phyloP scores from a whole-genome alignment of 1,284 basidiomycete genomes.

The Trametes polyzona region DNA sequence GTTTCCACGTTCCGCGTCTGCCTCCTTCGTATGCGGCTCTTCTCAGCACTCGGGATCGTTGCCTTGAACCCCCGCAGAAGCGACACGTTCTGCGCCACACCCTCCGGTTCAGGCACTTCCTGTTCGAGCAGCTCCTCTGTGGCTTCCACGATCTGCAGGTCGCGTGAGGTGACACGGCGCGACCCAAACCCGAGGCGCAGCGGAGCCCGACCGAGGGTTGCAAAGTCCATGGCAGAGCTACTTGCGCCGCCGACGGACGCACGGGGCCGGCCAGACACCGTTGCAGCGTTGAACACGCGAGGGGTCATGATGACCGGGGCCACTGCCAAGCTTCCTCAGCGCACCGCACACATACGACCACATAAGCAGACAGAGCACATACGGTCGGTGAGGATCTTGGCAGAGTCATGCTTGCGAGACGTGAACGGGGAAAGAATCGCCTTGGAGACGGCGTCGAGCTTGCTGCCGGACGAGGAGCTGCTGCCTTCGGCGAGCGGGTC shows the following conservation, averaged over 20 bases:
- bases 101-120: constrained; percentile 72
- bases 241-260: constrained; percentile 43
- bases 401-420: constrained; percentile 68
- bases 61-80: constrained; percentile 89
- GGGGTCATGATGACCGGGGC: constrained; percentile 92
- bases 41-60: constrained; percentile 86
- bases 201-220: constrained; percentile 73
- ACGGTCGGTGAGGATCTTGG: constrained; percentile 74
- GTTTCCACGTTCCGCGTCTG: constrained; percentile 83
- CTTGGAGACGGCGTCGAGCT: constrained; percentile 65
- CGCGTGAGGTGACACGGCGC: constrained; percentile 76
- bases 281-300: constrained; percentile 72
- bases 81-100: constrained; percentile 67
- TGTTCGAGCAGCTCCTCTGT: constrained; percentile 76
- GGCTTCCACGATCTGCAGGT: constrained; percentile 84
- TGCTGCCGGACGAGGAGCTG: constrained; percentile 37
- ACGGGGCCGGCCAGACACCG: constrained; percentile 57
- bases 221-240: constrained; percentile 62
- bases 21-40: constrained; percentile 73
- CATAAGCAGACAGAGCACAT: constrained; percentile 35
- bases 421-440: constrained; percentile 69
- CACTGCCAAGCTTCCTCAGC: constrained; percentile 51
- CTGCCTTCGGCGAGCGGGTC: constrained; percentile 39
- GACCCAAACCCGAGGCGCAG: constrained; percentile 66
- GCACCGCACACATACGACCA: constrained; percentile 2